Percentiles rank a stretch among this genome's conserved stretches.
These are phyloP conservation scores for Lactarius psammicola DNA, from an alignment of 768 basidiomycete species.

Conservation along the genomic window DNA sequence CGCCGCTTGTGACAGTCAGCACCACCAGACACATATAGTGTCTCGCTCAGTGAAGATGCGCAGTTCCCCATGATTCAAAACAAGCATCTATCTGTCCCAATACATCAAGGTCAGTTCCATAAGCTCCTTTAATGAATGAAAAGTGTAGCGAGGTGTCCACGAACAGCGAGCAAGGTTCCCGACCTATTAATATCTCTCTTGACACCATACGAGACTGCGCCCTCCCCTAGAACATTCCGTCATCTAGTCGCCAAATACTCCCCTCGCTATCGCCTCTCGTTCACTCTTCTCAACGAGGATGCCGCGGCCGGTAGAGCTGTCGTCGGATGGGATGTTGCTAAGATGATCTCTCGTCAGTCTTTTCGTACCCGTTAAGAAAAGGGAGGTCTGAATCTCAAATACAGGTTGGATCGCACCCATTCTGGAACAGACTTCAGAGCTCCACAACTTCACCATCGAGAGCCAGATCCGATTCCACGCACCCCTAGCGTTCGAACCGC, in stretches of 20 bases:
- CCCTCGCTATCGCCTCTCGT: conserved; percentile 80
- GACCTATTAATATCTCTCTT: conserved; percentile 43
- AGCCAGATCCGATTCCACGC: conserved; percentile 93
- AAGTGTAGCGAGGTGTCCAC: conserved; percentile 9
- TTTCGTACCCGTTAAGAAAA: not conserved
- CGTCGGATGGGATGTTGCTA: conserved; percentile 69
- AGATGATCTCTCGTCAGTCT: conserved; percentile 60
- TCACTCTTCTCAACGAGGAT: conserved; percentile 91
- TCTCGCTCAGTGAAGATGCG: conserved; percentile 15
- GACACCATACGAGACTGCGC: conserved; percentile 41
- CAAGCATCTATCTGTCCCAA: conserved; percentile 26
- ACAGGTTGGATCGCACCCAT: conserved; percentile 72
- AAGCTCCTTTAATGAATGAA: not conserved
- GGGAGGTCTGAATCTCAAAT: conserved; percentile 16
- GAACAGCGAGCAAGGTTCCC: conserved; percentile 24
- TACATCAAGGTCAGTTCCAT: conserved; percentile 19
- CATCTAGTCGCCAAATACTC: conserved; percentile 71
- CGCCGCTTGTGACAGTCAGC: conserved; percentile 8
- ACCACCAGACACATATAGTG: conserved; percentile 14
- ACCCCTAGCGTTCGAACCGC: conserved; percentile 78
- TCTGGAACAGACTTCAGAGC: conserved; percentile 51
- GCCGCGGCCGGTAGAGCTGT: conserved; percentile 60
- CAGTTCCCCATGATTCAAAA: conserved; percentile 13
- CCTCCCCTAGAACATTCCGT: conserved; percentile 44
- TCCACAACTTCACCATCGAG: conserved; percentile 93